phyloP scores from a whole-genome alignment of 176 grass and related monocot species.

The Leersia perrieri region DNA sequence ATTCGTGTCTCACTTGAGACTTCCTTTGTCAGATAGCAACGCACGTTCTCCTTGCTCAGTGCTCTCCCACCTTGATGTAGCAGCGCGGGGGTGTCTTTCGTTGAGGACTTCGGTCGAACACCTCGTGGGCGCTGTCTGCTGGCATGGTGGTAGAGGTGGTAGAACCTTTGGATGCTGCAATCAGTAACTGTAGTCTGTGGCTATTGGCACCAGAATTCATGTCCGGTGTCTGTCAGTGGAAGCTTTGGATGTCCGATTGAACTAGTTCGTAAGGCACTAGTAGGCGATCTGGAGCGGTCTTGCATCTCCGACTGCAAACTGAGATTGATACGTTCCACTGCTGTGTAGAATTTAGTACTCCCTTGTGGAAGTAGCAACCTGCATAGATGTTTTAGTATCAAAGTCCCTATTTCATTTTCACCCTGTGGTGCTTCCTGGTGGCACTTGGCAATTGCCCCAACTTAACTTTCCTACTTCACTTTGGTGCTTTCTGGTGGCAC shows the following conservation, averaged over 20 bases:
- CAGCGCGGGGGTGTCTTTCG: background rate
- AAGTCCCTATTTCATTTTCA: background rate
- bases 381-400: background rate
- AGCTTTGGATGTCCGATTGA: background rate
- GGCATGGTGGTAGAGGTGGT: background rate
- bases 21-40: background rate
- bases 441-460: background rate
- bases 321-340: background rate
- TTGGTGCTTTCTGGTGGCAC: background rate
- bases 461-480: background rate
- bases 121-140: background rate
- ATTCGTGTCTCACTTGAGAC: background rate
- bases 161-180: background rate
- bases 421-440: background rate
- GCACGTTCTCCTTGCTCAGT: background rate
- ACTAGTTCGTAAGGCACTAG: background rate
- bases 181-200: background rate
- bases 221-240: background rate
- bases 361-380: background rate
- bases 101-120: constrained; percentile 29
- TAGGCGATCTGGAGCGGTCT: background rate
- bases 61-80: background rate
- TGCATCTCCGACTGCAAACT: background rate
- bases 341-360: background rate
- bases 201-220: background rate